Evolutionary conservation across 176 grass and related monocot species (phyloP).

Genomic region (Leersia perrieri): DNA sequence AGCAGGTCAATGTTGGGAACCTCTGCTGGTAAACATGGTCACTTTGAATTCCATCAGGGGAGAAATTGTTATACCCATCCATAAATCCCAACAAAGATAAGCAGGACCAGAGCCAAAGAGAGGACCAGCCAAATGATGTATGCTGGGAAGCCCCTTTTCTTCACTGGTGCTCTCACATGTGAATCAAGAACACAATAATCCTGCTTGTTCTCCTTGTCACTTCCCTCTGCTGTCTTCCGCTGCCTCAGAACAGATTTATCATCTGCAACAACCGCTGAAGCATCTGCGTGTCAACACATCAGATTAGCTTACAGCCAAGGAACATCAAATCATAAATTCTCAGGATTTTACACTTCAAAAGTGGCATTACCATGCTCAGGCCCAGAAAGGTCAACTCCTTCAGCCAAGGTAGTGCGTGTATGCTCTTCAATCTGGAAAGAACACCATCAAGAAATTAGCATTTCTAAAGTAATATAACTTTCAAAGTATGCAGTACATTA

Average conservation of each 20-base stretch:
- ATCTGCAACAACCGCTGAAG: constrained; percentile 26
- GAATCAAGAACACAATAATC: constrained; percentile 6
- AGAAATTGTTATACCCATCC: constrained; percentile 15
- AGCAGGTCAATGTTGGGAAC: neutral
- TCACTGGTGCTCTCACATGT: constrained; percentile 7
- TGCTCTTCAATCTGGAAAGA: constrained; percentile 47
- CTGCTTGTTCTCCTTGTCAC: constrained; percentile 23
- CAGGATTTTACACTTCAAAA: neutral
- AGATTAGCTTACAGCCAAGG: neutral
- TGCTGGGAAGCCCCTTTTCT: constrained; percentile 10
- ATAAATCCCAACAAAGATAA: constrained; percentile 43
- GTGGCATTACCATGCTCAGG: constrained; percentile 55
- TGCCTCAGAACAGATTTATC: constrained; percentile 37
- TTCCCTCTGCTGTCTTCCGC: constrained; percentile 36
- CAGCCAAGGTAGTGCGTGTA: constrained; percentile 15
- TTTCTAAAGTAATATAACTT: neutral
- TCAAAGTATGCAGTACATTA: neutral
- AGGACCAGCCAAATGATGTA: constrained; percentile 50
- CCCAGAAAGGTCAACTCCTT: neutral
- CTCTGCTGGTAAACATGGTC: neutral
- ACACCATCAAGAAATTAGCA: neutral
- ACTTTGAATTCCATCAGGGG: neutral
- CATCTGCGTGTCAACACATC: constrained; percentile 31
- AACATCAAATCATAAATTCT: constrained; percentile 1
- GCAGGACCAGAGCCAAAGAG: constrained; percentile 33